Evolutionary conservation across 2,329 filamentous ascomycete genomes (phyloP), one percentile per base, ranked within the genome.

Genomic region (Beauveria medogensis): DNA sequence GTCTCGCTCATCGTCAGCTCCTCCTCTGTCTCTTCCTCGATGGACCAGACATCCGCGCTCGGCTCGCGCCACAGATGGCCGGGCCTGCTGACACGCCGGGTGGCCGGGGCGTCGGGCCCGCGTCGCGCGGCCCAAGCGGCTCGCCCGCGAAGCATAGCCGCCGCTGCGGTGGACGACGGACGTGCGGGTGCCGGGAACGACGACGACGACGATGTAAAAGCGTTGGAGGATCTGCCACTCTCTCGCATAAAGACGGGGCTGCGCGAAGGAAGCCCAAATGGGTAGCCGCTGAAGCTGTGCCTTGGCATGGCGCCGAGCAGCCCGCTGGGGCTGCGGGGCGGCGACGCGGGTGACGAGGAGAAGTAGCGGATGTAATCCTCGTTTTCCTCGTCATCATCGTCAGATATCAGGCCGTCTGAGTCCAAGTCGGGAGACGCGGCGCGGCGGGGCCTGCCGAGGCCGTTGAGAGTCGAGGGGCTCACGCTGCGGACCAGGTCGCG

Each of bases 1-100:
- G 73, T 69, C 67, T 80, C 77, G 64, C 76, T 77, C 71, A 75
- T 70, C 70, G 75, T 70, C 26, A 78, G 69, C 66, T 82, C 80
- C 67, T 81, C 80, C 71, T 83, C 81, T 1, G 79, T 78, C 72
- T 84, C 81, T 69, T 85, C 82, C 70, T 82, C 78, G 60, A 85
- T 85, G 34, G 80, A 80, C 78, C 81, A 85, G 3, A 85, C 82
- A 58, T 84, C 81, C 0, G 81, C 81, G 66, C 82, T 84, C 7
- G 82, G 82, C 70, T 82, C 78, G 43, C 81, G 74, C 82, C 82
- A 85, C 1, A 82, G 66, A 53, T 73, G 72, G 20, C 70, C 66
- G 9, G 79, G 77, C 48, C 77, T 59, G 28, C 48, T 74, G 63
- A 67, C 74, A 40, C 69, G 71, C 34, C 34, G 44, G 44, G 44